These are phyloP conservation scores for Ophiognomonia clavigignenti-juglandacearum DNA, from an alignment of 2,329 filamentous ascomycete genomes.

Conservation along the genomic window DNA sequence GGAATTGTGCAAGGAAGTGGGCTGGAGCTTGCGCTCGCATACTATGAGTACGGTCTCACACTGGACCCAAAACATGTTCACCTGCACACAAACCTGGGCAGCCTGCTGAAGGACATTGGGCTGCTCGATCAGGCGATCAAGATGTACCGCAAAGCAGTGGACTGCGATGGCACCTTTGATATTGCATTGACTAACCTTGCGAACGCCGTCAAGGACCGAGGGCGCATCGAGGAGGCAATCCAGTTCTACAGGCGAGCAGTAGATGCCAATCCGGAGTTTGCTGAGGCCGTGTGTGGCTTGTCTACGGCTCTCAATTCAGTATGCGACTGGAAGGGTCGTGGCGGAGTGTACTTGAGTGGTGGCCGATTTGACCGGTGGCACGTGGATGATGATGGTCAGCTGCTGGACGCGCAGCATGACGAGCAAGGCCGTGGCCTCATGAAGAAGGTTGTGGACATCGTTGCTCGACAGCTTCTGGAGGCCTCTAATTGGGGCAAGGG, in stretches of 20 bases:
- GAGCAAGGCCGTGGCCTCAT: constrained; percentile 73
- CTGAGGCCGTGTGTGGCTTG: constrained; percentile 92
- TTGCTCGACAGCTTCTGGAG: constrained; percentile 80
- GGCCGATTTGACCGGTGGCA: constrained; percentile 87
- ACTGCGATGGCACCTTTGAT: constrained; percentile 90
- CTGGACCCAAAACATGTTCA: constrained; percentile 89
- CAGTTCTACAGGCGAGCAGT: constrained; percentile 88
- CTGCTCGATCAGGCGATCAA: constrained; percentile 86
- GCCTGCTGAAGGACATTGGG: constrained; percentile 91
- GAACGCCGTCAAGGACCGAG: constrained; percentile 96
- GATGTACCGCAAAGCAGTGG: constrained; percentile 95
- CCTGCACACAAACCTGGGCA: constrained; percentile 93
- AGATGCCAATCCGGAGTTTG: constrained; percentile 87
- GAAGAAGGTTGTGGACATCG: constrained; percentile 84
- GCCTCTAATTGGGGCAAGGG: constrained; percentile 82
- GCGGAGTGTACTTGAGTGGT: constrained; percentile 71
- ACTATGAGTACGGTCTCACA: constrained; percentile 90
- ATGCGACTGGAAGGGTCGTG: constrained; percentile 87
- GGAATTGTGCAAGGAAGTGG: constrained; percentile 84
- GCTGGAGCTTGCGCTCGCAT: constrained; percentile 79
- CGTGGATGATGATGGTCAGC: constrained; percentile 77
- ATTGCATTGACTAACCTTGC: constrained; percentile 95
- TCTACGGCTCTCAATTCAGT: constrained; percentile 95
- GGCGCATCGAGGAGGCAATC: constrained; percentile 87
- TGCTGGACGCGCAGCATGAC: constrained; percentile 64